phyloP scores from a whole-genome alignment of 2,329 filamentous ascomycete genomes.

The Cordyceps cicadae region DNA sequence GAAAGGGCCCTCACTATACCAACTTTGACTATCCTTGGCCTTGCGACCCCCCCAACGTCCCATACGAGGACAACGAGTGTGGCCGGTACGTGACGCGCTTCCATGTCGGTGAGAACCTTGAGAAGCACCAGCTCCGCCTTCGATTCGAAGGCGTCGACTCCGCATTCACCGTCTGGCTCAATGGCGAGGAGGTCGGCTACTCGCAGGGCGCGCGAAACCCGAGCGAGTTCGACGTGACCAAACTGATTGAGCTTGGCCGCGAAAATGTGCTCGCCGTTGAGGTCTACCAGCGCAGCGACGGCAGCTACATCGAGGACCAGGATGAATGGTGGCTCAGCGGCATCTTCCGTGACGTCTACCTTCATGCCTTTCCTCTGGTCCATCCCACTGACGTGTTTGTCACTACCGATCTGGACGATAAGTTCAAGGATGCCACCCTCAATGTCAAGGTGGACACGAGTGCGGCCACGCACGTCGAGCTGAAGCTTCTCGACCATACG shows the following conservation, averaged over 20 bases:
- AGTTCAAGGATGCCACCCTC: slow-evolving; percentile 46
- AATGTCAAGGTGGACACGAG: slow-evolving; percentile 36
- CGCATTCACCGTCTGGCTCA: slow-evolving; percentile 63
- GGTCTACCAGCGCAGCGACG: slow-evolving; percentile 66
- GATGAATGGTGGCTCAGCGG: slow-evolving; percentile 62
- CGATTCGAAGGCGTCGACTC: slow-evolving; percentile 69
- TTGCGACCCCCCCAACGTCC: slow-evolving; percentile 56
- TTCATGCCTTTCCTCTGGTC: slow-evolving; percentile 51
- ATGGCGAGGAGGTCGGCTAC: slow-evolving; percentile 60
- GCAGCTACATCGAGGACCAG: slow-evolving; percentile 63
- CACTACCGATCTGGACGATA: slow-evolving; percentile 45
- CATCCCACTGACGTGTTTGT: slow-evolving; percentile 50
- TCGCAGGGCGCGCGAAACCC: slow-evolving; percentile 65
- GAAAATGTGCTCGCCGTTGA: slow-evolving; percentile 55
- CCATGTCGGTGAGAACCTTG: slow-evolving; percentile 36
- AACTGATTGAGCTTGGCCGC: slow-evolving; percentile 32
- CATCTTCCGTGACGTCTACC: slow-evolving; percentile 62
- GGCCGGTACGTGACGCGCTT: slow-evolving; percentile 57
- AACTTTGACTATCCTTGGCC: slow-evolving; percentile 62
- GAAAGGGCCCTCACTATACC: slow-evolving; percentile 58
- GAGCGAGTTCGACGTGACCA: slow-evolving; percentile 62
- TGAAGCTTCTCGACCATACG: slow-evolving; percentile 29
- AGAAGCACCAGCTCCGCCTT: slow-evolving; percentile 51
- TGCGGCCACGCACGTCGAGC: slow-evolving; percentile 21
- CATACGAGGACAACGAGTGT: slow-evolving; percentile 55